phyloP scores from a whole-genome alignment of 371 early-diverging fungal genomes.

The Mortierella sp. region DNA sequence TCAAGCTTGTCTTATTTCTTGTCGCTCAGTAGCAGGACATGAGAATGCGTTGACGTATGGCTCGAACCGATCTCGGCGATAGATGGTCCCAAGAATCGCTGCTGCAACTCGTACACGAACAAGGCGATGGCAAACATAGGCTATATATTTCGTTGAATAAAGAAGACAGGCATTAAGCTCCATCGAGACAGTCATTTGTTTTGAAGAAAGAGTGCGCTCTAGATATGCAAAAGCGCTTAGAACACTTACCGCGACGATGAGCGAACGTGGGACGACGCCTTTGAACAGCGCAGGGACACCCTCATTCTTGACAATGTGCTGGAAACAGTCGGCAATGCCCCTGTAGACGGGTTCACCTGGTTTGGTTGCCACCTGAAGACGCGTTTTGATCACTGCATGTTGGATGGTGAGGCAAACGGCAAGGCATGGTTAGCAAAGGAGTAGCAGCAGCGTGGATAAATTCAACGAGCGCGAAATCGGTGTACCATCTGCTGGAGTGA shows the following conservation, averaged over 20 bases:
- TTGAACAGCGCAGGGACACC: constrained; percentile 96
- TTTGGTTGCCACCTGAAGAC: constrained; percentile 93
- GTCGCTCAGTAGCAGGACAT: constrained; percentile 31
- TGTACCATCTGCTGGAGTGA: constrained; percentile 92
- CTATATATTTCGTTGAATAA: constrained; percentile 2
- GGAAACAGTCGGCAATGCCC: constrained; percentile 89
- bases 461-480: too few species aligned
- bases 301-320: constrained; percentile 91
- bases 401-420: too few species aligned
- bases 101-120: constrained; percentile 74
- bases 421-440: too few species aligned
- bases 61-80: constrained; percentile 16
- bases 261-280: constrained; percentile 72
- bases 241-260: constrained; percentile 52
- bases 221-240: neutral
- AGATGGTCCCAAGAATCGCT: constrained; percentile 51
- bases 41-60: constrained; percentile 18
- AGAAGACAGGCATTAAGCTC: neutral
- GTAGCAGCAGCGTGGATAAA: too few species aligned
- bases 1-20: constrained; percentile 4
- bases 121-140: constrained; percentile 86
- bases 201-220: neutral
- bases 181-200: neutral
- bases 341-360: constrained; percentile 90
- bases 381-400: constrained; percentile 91